Conservation (phyloP, 139 green algal species). For the Dunaliella primolecta region DNA sequence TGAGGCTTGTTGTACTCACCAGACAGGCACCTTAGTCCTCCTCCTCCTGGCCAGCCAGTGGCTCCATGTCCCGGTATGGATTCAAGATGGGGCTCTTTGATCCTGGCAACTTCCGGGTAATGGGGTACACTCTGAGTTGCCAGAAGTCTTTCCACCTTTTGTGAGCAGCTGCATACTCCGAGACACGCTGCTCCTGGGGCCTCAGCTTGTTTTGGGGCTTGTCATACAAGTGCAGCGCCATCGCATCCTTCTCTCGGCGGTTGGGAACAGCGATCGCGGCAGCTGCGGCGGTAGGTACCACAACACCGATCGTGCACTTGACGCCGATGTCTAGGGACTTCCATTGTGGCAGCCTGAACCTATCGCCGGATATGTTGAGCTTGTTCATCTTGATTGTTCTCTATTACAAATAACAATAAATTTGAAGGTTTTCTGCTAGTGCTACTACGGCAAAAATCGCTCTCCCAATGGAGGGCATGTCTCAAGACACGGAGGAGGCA, state of each 20-base stretch:
- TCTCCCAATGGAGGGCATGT: background rate
- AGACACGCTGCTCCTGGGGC: constrained; percentile 32
- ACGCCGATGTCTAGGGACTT: constrained; percentile 28
- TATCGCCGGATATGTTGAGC: no score
- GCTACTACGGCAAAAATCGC: no score
- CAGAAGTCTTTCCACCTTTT: constrained; percentile 48
- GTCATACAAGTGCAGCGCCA: constrained; percentile 48
- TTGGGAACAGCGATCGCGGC: constrained; percentile 39
- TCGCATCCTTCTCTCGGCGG: constrained; percentile 41
- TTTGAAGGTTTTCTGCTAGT: no score
- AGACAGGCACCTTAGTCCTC: constrained; percentile 7
- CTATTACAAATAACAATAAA: no score
- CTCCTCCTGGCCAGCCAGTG: constrained; percentile 23
- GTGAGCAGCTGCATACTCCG: constrained; percentile 48
- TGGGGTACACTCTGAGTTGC: constrained; percentile 46
- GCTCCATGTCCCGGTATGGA: constrained; percentile 41
- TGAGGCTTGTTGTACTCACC: no score
- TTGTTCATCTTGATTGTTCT: no score
- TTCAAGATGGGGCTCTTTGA: constrained; percentile 51
- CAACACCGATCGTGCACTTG: constrained; percentile 21
- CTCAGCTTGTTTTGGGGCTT: constrained; percentile 25
- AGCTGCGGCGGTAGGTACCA: constrained; percentile 13
- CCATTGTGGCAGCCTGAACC: background rate
- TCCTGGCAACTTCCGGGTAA: constrained; percentile 52
- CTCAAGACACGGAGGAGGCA: background rate